Conservation (phyloP, 768 basidiomycete genomes). For the Rossbeevera mucosa region DNA sequence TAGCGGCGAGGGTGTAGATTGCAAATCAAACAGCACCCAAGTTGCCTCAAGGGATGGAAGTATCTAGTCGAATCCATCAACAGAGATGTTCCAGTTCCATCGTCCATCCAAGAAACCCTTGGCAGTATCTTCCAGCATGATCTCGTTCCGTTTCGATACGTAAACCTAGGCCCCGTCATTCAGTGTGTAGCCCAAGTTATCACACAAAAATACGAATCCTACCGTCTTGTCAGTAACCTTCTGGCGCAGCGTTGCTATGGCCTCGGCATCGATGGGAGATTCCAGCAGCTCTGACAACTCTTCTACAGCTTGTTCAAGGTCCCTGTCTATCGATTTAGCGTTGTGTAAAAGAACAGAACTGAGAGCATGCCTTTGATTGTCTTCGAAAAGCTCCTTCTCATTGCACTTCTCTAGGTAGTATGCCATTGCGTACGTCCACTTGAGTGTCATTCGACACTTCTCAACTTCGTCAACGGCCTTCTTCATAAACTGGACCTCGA, state of each 20-base stretch:
- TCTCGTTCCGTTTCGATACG: constrained; percentile 95
- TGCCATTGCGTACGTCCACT: constrained; percentile 99
- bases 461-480: constrained; percentile 92
- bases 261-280: constrained; percentile 82
- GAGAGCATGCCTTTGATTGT: constrained; percentile 77
- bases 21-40: background rate
- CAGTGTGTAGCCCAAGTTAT: background rate
- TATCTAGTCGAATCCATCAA: constrained; percentile 64
- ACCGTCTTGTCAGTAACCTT: constrained; percentile 97
- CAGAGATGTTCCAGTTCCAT: constrained; percentile 74
- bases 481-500: constrained; percentile 98
- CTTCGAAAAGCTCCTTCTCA: constrained; percentile 92
- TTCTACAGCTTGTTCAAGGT: constrained; percentile 93
- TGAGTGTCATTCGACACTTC: constrained; percentile 90
- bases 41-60: background rate
- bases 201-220: constrained; percentile 20
- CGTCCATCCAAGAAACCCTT: constrained; percentile 81
- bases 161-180: constrained; percentile 53
- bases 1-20: background rate
- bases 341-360: background rate
- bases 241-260: constrained; percentile 76
- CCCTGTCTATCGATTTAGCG: constrained; percentile 41
- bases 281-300: constrained; percentile 91
- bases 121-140: constrained; percentile 92
- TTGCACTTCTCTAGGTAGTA: constrained; percentile 91